phyloP scores from a whole-genome alignment of 495 filamentous ascomycete genomes.

The Thozetella sp. region DNA sequence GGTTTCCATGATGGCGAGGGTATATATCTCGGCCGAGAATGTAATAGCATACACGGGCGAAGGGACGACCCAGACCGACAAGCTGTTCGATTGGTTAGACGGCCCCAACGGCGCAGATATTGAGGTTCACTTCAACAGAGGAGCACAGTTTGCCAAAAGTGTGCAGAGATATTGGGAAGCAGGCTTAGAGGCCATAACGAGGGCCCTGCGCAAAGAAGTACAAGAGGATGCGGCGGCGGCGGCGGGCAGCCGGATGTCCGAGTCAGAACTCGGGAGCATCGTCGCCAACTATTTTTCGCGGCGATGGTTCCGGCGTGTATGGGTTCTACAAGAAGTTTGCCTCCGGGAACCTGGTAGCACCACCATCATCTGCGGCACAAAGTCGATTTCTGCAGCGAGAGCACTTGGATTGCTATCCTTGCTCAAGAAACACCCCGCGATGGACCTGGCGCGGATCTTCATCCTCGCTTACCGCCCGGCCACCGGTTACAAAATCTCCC shows the following conservation, averaged over 20 bases:
- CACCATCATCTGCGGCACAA: constrained; percentile 1
- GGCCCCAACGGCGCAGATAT: constrained; percentile 8
- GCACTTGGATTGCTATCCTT: constrained; percentile 3
- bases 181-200: background rate
- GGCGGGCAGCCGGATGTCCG: background rate
- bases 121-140: constrained; percentile 1
- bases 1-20: constrained; percentile 1
- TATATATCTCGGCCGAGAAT: background rate
- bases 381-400: constrained; percentile 1
- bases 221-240: background rate
- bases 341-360: constrained; percentile 9
- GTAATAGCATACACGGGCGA: constrained; percentile 12
- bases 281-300: constrained; percentile 9
- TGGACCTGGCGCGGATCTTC: background rate
- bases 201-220: background rate
- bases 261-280: constrained; percentile 1
- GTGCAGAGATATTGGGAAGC: constrained; percentile 1
- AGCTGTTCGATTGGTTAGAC: constrained; percentile 16
- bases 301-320: constrained; percentile 14
- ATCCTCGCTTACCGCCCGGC: background rate
- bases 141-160: background rate
- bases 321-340: constrained; percentile 16
- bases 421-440: background rate
- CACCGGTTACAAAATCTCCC: too few relatives aligned
- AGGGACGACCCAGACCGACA: constrained; percentile 3